These are phyloP conservation scores for Chimonanthus salicifolius DNA, from an alignment of 164 flowering plant genomes.

Conservation along the genomic window DNA sequence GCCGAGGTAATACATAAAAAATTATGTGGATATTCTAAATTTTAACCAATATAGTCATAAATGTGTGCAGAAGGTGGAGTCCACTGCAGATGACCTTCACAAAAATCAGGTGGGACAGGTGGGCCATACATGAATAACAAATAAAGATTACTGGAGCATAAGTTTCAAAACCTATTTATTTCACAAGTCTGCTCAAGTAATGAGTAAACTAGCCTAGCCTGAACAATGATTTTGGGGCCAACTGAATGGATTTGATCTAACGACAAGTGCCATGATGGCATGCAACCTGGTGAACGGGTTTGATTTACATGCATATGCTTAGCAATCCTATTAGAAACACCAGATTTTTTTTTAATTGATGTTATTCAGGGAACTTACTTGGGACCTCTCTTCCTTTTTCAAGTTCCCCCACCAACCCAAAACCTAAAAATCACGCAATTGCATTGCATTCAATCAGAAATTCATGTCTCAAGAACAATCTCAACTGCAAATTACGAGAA, in stretches of 20 bases:
- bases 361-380: conserved; percentile 35
- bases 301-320: background rate
- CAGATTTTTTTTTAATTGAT: too few species aligned
- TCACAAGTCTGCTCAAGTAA: background rate
- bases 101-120: background rate
- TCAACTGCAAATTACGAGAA: background rate
- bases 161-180: background rate
- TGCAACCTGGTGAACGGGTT: background rate
- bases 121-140: background rate
- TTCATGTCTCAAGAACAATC: background rate
- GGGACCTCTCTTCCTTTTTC: conserved; percentile 56
- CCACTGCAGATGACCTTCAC: background rate
- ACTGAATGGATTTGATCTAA: background rate
- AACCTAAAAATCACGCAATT: conserved; percentile 31
- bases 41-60: background rate
- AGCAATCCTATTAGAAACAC: too few species aligned
- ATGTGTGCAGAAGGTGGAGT: background rate
- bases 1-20: background rate
- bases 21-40: background rate
- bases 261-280: background rate
- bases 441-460: background rate
- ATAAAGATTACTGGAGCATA: background rate
- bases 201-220: background rate
- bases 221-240: background rate
- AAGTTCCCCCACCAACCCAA: conserved; percentile 89